Percentiles rank a stretch among this genome's conserved stretches.
Evolutionary conservation across 148 eudicot genomes (phyloP).

Genomic region (Cornus controversa): DNA sequence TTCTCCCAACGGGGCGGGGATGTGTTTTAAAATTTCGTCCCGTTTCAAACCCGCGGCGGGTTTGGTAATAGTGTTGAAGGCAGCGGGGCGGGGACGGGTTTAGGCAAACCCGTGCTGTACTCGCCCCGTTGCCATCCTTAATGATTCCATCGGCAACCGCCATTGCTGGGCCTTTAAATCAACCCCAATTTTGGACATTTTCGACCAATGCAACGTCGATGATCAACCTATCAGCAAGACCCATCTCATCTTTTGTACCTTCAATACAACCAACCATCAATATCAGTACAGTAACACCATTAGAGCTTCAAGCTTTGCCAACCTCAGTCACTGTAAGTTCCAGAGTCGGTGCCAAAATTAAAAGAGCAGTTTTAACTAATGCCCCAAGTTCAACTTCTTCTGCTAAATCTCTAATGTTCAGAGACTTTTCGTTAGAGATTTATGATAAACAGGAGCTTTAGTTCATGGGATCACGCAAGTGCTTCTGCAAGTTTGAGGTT

Average conservation of each 20-base stretch:
- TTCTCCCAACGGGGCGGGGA: too few species aligned
- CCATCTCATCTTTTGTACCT: slow-evolving; percentile 30
- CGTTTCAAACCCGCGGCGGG: too few species aligned
- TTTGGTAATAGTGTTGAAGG: too few species aligned
- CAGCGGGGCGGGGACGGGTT: too few species aligned
- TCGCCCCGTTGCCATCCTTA: too few species aligned
- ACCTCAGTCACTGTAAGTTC: background rate
- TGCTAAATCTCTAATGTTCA: slow-evolving; percentile 3
- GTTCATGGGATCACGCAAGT: slow-evolving; percentile 1
- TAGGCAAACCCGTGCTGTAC: too few species aligned
- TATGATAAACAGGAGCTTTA: slow-evolving; percentile 25
- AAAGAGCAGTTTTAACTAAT: background rate
- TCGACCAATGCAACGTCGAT: too few species aligned
- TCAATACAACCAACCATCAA: slow-evolving; percentile 15
- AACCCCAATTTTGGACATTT: too few species aligned
- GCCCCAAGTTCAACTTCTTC: slow-evolving; percentile 12
- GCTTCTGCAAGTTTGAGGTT: too few species aligned
- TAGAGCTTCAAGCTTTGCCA: background rate
- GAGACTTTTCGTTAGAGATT: slow-evolving; percentile 25
- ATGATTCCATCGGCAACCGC: too few species aligned
- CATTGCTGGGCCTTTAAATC: too few species aligned
- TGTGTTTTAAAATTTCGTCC: too few species aligned
- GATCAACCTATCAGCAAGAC: slow-evolving; percentile 32
- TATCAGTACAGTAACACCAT: slow-evolving; percentile 2
- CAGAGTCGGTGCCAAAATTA: background rate